Base-by-base conservation (phyloP, 306 rosid species). In the Sophora flavescens region DNA sequence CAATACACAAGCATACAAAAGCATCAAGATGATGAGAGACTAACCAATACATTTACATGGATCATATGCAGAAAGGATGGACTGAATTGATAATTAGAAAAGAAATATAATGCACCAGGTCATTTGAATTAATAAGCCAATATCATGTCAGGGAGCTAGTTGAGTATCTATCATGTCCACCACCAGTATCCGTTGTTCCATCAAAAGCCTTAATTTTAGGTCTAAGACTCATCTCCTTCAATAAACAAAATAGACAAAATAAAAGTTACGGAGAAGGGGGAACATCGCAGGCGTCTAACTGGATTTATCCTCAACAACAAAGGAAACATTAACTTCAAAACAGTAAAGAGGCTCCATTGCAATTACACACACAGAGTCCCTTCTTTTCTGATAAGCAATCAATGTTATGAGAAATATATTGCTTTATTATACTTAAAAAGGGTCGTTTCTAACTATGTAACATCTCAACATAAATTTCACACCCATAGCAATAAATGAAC, bases 251-350 rank as follows among this genome's bases (percentile, higher is more conserved):
- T 12, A 41, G 26, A 22, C 22, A 22, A 22, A 22, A 22, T 22
- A 22, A 22, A 42, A 8, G 30, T 13, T 41, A 4, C 1, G 12
- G 38, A 44, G 22, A 6, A 54, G 0, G 42, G 8, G 48, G n/a
- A 2, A n/a, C 28, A 18, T 17, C 16, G 6, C 17, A 51, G 7
- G 32, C 22, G 62, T 35, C 57, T 26, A 3, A 51, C n/a, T 17
- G 51, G 28, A 74, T 42, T 51, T 52, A 14, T 53, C 12, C 53
- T 9, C 14, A 11, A 30, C 38, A 11, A 41, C 38, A 30, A 70
- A 45, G 12, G 35, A 36, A 84, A 51, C 28, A 42, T 48, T 10
- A 47, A 30, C 32, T 65, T 75, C 3, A 57, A 45, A 68, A 47
- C 71, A 74, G n/a, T 18, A 13, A 35, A 62, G 38, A 52, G 30